Evolutionary conservation across 2,329 filamentous ascomycete species (phyloP).

Genomic region (Ophiostoma himal-ulmi): DNA sequence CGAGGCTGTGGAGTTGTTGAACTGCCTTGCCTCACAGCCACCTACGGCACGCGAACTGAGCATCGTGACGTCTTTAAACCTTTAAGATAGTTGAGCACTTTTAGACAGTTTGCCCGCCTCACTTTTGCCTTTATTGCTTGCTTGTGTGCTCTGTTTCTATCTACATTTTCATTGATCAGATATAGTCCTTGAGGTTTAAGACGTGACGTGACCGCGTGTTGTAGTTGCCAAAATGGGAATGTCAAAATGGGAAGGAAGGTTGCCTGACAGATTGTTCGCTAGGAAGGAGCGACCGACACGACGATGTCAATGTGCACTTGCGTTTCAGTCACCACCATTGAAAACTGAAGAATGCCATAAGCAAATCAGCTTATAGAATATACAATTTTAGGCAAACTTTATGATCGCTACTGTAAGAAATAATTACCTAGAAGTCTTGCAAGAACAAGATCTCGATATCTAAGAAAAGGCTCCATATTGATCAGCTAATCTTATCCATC

Average conservation of each 20-base stretch:
- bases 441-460: neutral
- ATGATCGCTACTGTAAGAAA: too few species aligned
- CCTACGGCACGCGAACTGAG: neutral
- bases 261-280: neutral
- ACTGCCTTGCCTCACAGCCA: neutral
- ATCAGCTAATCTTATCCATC: neutral
- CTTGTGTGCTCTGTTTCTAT: too few species aligned
- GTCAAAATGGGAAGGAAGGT: neutral
- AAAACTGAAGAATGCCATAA: too few species aligned
- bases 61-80: neutral
- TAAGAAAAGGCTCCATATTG: neutral
- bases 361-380: too few species aligned
- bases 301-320: neutral
- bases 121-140: neutral
- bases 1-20: neutral
- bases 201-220: neutral
- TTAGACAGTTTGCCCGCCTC: too few species aligned
- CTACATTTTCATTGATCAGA: neutral
- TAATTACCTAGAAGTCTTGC: too few species aligned
- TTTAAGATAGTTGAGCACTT: neutral
- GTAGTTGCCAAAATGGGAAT: slow-evolving; percentile 3
- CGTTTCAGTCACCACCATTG: too few species aligned
- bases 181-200: neutral
- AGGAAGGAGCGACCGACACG: neutral
- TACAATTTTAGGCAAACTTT: too few species aligned